Conservation (phyloP, 805 yeast species). For the Nakazawaea sp. region DNA sequence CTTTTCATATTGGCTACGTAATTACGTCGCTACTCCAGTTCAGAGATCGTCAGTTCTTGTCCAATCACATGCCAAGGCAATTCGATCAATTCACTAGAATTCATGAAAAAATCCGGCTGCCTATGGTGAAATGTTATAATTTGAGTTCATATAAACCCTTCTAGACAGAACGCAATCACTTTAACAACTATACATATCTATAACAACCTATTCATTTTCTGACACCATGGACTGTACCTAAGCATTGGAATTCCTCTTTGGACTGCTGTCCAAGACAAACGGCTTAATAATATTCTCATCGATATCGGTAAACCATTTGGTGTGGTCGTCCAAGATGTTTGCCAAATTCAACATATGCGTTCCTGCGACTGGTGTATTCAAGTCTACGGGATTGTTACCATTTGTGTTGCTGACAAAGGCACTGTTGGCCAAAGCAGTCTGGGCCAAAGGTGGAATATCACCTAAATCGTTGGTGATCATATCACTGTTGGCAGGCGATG, state of each 20-base stretch:
- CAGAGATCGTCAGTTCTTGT: no score
- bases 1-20: no score
- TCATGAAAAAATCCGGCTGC: no score
- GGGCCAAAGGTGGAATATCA: slow-evolving; percentile 23
- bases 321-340: slow-evolving; percentile 55
- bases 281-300: slow-evolving; percentile 94
- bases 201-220: no score
- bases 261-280: slow-evolving; percentile 59
- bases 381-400: background rate
- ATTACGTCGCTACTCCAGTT: no score
- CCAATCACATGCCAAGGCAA: no score
- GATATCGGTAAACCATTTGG: slow-evolving; percentile 87
- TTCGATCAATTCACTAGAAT: no score
- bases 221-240: no score
- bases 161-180: no score
- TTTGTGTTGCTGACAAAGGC: background rate
- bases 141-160: no score
- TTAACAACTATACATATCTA: no score
- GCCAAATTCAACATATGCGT: slow-evolving; percentile 16
- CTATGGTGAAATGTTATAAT: no score
- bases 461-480: slow-evolving; percentile 29
- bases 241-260: slow-evolving; percentile 1
- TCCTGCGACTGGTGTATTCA: slow-evolving; percentile 10
- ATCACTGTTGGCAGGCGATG: slow-evolving; percentile 15
- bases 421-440: slow-evolving; percentile 8